Conservation (phyloP, 1,139 yeast species). For the Yamadazyma kanchanaburiensis region DNA sequence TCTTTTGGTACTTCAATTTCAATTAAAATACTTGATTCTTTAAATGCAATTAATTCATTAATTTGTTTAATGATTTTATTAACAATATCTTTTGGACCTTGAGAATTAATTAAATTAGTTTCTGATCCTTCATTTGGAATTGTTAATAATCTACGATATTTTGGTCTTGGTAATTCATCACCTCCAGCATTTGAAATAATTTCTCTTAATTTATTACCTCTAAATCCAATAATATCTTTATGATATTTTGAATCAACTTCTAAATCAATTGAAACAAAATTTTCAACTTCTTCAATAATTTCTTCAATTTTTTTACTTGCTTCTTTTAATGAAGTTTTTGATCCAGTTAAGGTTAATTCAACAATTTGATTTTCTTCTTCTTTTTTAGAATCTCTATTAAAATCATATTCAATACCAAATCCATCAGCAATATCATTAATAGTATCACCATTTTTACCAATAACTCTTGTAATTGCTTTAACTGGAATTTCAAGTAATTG, state of each 20-base stretch:
- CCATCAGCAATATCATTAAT: slow-evolving; percentile 82
- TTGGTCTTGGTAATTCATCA: slow-evolving; percentile 35
- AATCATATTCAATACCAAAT: slow-evolving; percentile 71
- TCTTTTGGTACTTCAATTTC: slow-evolving; percentile 65
- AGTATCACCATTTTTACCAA: slow-evolving; percentile 85
- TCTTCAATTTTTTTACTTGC: slow-evolving; percentile 64
- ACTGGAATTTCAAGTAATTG: slow-evolving; percentile 63
- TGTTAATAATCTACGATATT: slow-evolving; percentile 58
- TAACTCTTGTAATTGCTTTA: slow-evolving; percentile 74
- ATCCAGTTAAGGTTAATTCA: slow-evolving; percentile 73
- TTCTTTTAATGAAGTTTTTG: slow-evolving; percentile 72
- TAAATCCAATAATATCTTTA: slow-evolving; percentile 76
- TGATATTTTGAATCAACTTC: slow-evolving; percentile 78
- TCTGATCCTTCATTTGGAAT: slow-evolving; percentile 74
- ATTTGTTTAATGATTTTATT: slow-evolving; percentile 65
- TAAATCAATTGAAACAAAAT: slow-evolving; percentile 57
- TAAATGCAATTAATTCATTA: slow-evolving; percentile 58
- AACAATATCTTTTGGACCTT: slow-evolving; percentile 78
- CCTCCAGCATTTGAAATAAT: slow-evolving; percentile 84
- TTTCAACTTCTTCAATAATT: slow-evolving; percentile 66
- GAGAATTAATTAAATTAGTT: slow-evolving; percentile 58
- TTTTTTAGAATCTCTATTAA: slow-evolving; percentile 45
- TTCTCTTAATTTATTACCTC: slow-evolving; percentile 72
- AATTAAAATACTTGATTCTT: slow-evolving; percentile 60
- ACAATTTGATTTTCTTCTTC: slow-evolving; percentile 44